phyloP scores from a whole-genome alignment of 2,329 filamentous ascomycete genomes.

The Dothiorella sarmentorum region DNA sequence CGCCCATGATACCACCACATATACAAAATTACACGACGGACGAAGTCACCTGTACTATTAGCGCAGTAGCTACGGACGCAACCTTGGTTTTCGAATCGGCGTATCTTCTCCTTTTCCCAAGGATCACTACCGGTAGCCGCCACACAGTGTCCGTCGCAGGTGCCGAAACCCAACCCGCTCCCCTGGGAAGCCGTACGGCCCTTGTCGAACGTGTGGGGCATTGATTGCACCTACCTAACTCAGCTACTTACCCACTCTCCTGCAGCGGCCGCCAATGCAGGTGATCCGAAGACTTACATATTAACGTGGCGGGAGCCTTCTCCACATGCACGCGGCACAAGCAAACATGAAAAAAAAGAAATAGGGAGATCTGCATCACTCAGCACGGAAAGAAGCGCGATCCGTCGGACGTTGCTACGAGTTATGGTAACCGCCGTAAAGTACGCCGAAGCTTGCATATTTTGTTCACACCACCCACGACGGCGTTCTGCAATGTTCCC shows the following conservation, averaged over 20 bases:
- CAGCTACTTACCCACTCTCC: not conserved
- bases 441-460: no score
- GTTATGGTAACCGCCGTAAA: no score
- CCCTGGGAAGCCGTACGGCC: not conserved
- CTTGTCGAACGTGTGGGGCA: not conserved
- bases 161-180: not conserved
- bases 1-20: not conserved
- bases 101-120: not conserved
- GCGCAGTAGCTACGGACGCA: not conserved
- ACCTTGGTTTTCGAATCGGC: no score
- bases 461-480: no score
- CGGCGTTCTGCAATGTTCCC: no score
- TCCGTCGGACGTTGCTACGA: no score
- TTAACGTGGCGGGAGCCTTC: not conserved
- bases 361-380: no score
- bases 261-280: conserved; percentile 6
- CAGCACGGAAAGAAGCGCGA: no score
- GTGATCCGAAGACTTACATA: not conserved
- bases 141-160: not conserved
- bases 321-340: not conserved
- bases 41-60: not conserved
- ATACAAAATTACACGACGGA: not conserved
- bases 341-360: no score
- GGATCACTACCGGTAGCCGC: not conserved
- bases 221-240: not conserved